These are phyloP conservation scores for Xerocomellus chrysenteron DNA, from an alignment of 768 basidiomycete genomes.

Conservation along the genomic window DNA sequence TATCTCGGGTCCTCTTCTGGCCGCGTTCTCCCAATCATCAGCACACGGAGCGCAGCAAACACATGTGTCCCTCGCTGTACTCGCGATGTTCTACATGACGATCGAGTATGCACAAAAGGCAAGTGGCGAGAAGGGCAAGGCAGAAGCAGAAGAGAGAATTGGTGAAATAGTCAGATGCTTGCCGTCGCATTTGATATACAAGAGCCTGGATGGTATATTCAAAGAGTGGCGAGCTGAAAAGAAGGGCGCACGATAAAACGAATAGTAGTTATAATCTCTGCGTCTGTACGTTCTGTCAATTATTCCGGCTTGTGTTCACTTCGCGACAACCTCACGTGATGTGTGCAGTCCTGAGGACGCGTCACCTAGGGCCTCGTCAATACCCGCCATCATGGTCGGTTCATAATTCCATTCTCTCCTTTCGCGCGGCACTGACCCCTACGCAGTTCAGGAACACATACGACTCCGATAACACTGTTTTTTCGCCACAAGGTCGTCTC, in stretches of 20 bases:
- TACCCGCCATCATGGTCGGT: conserved; percentile 33
- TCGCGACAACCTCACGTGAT: conserved; percentile 24
- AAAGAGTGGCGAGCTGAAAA: conserved; percentile 88
- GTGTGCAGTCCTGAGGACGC: conserved; percentile 26
- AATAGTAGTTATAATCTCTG: conserved; percentile 6
- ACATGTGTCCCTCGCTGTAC: conserved; percentile 88
- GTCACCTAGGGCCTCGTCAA: conserved; percentile 26
- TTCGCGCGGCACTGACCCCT: conserved; percentile 3
- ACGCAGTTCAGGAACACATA: conserved; percentile 90
- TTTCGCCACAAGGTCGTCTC: conserved; percentile 93
- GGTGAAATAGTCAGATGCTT: conserved; percentile 90
- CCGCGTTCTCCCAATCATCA: conserved; percentile 71
- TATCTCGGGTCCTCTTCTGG: conserved; percentile 66
- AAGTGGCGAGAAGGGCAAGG: conserved; percentile 61
- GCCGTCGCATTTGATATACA: conserved; percentile 84
- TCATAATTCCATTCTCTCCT: background rate
- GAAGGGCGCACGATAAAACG: conserved; percentile 55
- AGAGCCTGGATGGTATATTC: conserved; percentile 92
- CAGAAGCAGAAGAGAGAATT: conserved; percentile 70
- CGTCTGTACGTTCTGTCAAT: conserved; percentile 6
- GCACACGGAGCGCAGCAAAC: conserved; percentile 89
- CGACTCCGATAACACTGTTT: conserved; percentile 98
- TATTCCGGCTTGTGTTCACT: background rate
- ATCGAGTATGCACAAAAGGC: conserved; percentile 80
- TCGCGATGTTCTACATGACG: conserved; percentile 86